Base-by-base conservation (phyloP, 805 yeast species). In the Sporopachydermia quercuum region DNA sequence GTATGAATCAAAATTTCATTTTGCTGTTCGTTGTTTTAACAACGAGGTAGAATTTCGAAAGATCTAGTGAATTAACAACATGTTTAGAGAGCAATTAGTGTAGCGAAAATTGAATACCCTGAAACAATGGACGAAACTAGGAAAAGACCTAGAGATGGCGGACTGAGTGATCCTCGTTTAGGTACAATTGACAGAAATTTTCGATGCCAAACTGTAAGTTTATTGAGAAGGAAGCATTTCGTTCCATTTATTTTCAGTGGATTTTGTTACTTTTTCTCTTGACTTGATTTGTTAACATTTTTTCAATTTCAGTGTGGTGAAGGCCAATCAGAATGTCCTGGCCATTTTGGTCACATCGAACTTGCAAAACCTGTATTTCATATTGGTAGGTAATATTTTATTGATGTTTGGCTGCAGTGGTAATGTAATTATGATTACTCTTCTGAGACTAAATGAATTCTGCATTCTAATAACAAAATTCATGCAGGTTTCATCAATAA, bases 91-190 rank as follows among this genome's bases (percentile, higher is more conserved):
- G 96, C 97, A 38, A 87, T 91, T 49, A 84, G 96, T 45, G 98
- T 93, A 44, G 97, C 96, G 35, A 91, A 91, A 57, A 85, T 91
- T 54, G 96, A 89, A 61, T 91, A 82, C 55, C 98, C 99, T 16
- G 99, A 91, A 63, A 91, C 96, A n/a, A 91, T 91, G 95, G 98
- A 91, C 60, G 96, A 87, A 60, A 76, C 95, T 34, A 86, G 94
- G 43, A 80, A 81, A 56, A 82, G 83, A 47, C 96, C 97, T 37
- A 77, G 96, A 58, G 87, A 86, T 49, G 96, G 96, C 47, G 99
- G 99, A 44, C 67, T 91, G 46, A 89, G 87, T 57, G 98, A 93
- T 60, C 97, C 98, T 44, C 77, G 97, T 52, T 69, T 91, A 45
- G 99, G 99, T 39, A 82, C 96, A 3, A 87, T 91, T 51, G 99